Conservation (phyloP, 2,329 filamentous ascomycete genomes). For the Ceratocystis alfenasii region DNA sequence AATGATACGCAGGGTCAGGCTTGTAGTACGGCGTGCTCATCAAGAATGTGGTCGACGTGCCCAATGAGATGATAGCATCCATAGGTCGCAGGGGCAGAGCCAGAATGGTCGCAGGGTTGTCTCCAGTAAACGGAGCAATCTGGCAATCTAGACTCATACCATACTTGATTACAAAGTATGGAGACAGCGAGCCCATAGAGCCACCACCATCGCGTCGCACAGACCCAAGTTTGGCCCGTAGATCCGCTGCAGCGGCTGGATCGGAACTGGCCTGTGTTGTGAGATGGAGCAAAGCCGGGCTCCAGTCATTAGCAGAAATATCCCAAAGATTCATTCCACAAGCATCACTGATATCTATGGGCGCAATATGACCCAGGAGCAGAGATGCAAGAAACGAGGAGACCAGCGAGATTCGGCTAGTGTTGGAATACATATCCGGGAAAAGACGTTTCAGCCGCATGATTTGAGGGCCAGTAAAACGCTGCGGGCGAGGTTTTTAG, state of each 20-base stretch:
- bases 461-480: conserved; percentile 96
- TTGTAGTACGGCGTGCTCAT: conserved; percentile 92
- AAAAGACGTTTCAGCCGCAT: conserved; percentile 71
- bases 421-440: conserved; percentile 68
- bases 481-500: conserved; percentile 36
- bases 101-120: conserved; percentile 92
- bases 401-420: conserved; percentile 78
- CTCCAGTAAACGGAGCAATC: conserved; percentile 80
- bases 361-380: conserved; percentile 72
- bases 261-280: conserved; percentile 49
- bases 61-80: conserved; percentile 88
- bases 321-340: conserved; percentile 98
- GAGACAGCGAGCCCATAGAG: conserved; percentile 60
- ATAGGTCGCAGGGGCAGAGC: conserved; percentile 74
- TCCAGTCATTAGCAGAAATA: conserved; percentile 61
- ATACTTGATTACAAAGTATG: conserved; percentile 69
- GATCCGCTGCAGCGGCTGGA: conserved; percentile 42
- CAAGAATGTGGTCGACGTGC: conserved; percentile 91
- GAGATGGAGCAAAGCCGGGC: conserved; percentile 61
- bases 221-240: conserved; percentile 67
- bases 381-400: conserved; percentile 91
- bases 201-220: conserved; percentile 71
- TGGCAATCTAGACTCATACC: conserved; percentile 64
- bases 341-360: conserved; percentile 86
- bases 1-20: conserved; percentile 84